Percentiles rank a stretch among this genome's conserved stretches.
Evolutionary conservation across 345 rosid genomes (phyloP).

Genomic region (Linum trigynum): DNA sequence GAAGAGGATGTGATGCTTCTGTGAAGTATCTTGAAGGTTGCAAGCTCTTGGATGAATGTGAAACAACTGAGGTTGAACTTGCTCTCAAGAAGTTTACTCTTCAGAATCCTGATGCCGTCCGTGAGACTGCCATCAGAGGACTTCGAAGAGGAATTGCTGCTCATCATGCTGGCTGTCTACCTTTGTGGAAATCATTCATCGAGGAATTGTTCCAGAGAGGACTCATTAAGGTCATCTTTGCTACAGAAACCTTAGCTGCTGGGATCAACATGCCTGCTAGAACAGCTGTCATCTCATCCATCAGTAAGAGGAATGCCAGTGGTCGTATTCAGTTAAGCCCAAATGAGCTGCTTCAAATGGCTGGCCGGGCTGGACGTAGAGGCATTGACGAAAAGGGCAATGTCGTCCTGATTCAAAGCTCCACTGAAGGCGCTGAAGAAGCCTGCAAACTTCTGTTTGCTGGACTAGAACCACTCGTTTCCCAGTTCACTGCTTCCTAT

Average conservation of each 20-base stretch:
- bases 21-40: conserved; percentile 74
- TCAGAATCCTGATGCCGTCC: conserved; percentile 88
- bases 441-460: conserved; percentile 78
- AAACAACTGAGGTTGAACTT: conserved; percentile 75
- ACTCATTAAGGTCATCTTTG: conserved; percentile 84
- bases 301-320: conserved; percentile 56
- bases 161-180: conserved; percentile 98
- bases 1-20: conserved; percentile 95
- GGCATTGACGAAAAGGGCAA: conserved; percentile 85
- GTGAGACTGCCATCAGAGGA: conserved; percentile 81
- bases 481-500: conserved; percentile 95
- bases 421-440: conserved; percentile 91
- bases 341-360: conserved; percentile 90
- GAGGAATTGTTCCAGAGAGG: conserved; percentile 92
- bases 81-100: conserved; percentile 69
- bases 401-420: conserved; percentile 69
- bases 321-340: conserved; percentile 72
- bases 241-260: conserved; percentile 96
- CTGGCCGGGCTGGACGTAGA: conserved; percentile 97
- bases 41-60: conserved; percentile 71
- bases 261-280: conserved; percentile 99
- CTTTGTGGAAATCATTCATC: conserved; percentile 85
- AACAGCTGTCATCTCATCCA: conserved; percentile 81
- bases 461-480: conserved; percentile 83
- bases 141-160: conserved; percentile 79